phyloP scores from a whole-genome alignment of 345 rosid genomes.

The Physaria fendleri region DNA sequence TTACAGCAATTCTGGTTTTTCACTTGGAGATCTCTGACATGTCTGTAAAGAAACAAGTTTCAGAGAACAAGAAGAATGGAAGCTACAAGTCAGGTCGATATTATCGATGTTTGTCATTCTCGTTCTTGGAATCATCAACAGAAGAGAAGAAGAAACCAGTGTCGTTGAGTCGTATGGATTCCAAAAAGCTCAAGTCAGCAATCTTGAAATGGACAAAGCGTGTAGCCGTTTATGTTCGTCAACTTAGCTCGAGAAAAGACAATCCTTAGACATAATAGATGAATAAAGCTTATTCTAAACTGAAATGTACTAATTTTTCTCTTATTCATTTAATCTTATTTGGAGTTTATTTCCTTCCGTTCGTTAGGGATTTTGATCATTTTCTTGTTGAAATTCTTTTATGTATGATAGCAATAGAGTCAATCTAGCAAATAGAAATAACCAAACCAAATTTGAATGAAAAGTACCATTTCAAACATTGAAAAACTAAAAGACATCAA shows the following conservation, averaged over 20 bases:
- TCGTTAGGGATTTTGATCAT: neutral
- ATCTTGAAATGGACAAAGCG: slow-evolving; percentile 83
- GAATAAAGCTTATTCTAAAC: neutral
- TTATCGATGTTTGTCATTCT: slow-evolving; percentile 39
- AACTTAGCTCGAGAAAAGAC: slow-evolving; percentile 49
- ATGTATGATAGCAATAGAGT: too few species aligned
- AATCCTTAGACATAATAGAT: slow-evolving; percentile 5
- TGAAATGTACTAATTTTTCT: neutral
- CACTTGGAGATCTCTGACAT: slow-evolving; percentile 10
- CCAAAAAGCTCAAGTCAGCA: slow-evolving; percentile 58
- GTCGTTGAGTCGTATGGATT: slow-evolving; percentile 48
- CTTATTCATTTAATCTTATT: slow-evolving; percentile 1
- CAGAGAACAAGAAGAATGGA: slow-evolving; percentile 20
- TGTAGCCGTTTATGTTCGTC: slow-evolving; percentile 70
- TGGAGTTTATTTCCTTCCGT: neutral
- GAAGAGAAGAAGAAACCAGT: slow-evolving; percentile 34
- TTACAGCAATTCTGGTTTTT: neutral
- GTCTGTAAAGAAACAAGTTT: slow-evolving; percentile 25
- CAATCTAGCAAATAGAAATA: too few species aligned
- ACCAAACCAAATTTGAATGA: too few species aligned
- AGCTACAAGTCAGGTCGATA: slow-evolving; percentile 12
- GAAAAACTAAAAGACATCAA: too few species aligned
- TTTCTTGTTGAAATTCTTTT: slow-evolving; percentile 15
- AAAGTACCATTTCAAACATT: too few species aligned
- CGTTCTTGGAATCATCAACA: slow-evolving; percentile 40